Percentiles rank a stretch among this genome's conserved stretches.
These are phyloP conservation scores for Chlorella sp. DNA, from an alignment of 139 green algal species.

Conservation along the genomic window DNA sequence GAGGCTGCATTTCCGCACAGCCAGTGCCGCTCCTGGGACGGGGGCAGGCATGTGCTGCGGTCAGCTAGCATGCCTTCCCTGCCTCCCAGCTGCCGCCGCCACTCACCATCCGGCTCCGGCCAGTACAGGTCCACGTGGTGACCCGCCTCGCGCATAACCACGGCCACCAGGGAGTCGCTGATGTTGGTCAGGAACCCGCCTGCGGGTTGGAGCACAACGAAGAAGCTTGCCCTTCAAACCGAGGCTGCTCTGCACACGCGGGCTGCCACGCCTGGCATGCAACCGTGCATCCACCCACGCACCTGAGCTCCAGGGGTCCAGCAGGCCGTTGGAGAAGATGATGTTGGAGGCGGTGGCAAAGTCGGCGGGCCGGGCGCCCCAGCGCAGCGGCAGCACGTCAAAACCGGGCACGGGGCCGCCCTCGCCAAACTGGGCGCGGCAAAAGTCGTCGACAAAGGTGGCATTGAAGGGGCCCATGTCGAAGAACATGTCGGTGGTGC, in stretches of 20 bases:
- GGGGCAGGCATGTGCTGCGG: too few relatives aligned
- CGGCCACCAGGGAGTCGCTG: not conserved
- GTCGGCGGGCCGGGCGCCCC: not conserved
- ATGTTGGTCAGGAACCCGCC: conserved; percentile 5
- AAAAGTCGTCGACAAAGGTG: conserved; percentile 47
- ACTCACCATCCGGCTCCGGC: not conserved
- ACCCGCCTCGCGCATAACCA: not conserved
- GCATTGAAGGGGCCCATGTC: conserved; percentile 53
- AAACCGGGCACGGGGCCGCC: conserved; percentile 45
- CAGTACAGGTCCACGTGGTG: conserved; percentile 18
- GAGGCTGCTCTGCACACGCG: not conserved
- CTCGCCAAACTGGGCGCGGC: conserved; percentile 53
- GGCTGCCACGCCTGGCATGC: not conserved
- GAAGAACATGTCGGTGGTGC: conserved; percentile 81
- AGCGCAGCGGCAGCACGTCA: conserved; percentile 27
- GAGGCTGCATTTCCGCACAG: too few relatives aligned
- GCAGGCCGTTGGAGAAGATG: conserved; percentile 86
- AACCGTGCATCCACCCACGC: conserved; percentile 7
- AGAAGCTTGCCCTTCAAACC: too few relatives aligned
- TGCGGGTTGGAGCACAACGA: not conserved
- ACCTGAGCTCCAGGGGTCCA: conserved; percentile 84
- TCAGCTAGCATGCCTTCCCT: too few relatives aligned
- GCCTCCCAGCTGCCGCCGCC: too few relatives aligned
- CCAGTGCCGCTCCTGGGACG: too few relatives aligned
- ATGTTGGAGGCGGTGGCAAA: conserved; percentile 67